phyloP scores from a whole-genome alignment of 192 early-diverging fungal genomes.

The Umbelopsis isabellina region DNA sequence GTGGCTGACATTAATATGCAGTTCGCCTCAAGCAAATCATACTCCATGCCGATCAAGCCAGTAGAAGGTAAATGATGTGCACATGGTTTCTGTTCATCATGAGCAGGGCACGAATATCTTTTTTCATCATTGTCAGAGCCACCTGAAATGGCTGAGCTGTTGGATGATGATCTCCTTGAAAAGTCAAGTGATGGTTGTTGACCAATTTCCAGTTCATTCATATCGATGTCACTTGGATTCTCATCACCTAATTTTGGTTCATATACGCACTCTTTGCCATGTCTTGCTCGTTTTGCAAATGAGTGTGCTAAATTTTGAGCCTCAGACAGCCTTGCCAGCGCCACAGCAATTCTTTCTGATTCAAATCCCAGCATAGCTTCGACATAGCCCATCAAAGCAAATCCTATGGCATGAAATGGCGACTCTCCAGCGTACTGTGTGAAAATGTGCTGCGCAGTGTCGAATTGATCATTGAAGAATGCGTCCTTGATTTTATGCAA shows the following conservation, averaged over 20 bases:
- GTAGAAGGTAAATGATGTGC: neutral
- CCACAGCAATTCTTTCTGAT: constrained; percentile 30
- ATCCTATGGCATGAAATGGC: constrained; percentile 43
- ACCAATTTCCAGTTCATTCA: constrained; percentile 11
- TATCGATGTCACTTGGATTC: constrained; percentile 12
- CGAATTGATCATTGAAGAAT: constrained; percentile 43
- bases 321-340: constrained; percentile 25
- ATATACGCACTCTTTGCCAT: neutral
- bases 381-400: constrained; percentile 42
- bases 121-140: neutral
- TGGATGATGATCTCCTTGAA: neutral
- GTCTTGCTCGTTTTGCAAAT: constrained; percentile 24
- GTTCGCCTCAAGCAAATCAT: constrained; percentile 38
- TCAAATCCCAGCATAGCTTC: constrained; percentile 46
- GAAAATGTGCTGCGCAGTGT: constrained; percentile 35
- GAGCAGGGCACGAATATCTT: neutral
- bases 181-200: neutral
- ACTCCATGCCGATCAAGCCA: constrained; percentile 22
- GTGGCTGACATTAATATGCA: constrained; percentile 46
- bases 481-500: constrained; percentile 26
- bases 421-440: constrained; percentile 32
- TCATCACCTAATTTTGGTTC: neutral
- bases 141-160: neutral
- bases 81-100: neutral
- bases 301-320: constrained; percentile 31